A percentile compares a stretch with the other conserved stretches of the same genome.
phyloP scores from a whole-genome alignment of 1,139 yeast genomes.

The Protomyces inundatus region DNA sequence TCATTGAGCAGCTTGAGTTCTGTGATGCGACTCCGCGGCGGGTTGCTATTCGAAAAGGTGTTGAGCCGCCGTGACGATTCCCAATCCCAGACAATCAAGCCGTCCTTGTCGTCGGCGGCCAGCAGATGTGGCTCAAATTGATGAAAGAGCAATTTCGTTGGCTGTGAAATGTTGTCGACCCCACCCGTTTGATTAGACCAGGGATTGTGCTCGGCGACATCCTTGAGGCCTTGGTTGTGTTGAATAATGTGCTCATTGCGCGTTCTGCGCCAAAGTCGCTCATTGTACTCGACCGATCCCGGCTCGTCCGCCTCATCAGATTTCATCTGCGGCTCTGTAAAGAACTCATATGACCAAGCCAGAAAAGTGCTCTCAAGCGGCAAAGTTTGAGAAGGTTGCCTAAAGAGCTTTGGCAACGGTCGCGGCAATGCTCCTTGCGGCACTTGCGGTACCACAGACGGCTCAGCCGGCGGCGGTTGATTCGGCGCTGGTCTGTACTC shows the following conservation, averaged over 20 bases:
- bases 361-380: slow-evolving; percentile 73
- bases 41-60: slow-evolving; percentile 76
- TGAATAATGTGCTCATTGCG: slow-evolving; percentile 82
- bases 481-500: slow-evolving; percentile 29
- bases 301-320: slow-evolving; percentile 79
- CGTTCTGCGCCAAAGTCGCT: slow-evolving; percentile 81
- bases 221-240: slow-evolving; percentile 86
- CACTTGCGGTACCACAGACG: slow-evolving; percentile 34
- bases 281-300: slow-evolving; percentile 80
- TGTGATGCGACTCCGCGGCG: slow-evolving; percentile 81
- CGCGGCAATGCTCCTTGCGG: slow-evolving; percentile 30
- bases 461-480: slow-evolving; percentile 32
- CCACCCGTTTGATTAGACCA: slow-evolving; percentile 68
- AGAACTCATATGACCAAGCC: slow-evolving; percentile 84
- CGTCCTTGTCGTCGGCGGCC: slow-evolving; percentile 79
- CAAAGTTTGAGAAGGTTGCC: slow-evolving; percentile 29
- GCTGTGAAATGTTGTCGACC: slow-evolving; percentile 71
- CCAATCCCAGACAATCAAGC: slow-evolving; percentile 89
- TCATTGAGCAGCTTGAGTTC: slow-evolving; percentile 83
- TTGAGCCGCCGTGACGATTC: slow-evolving; percentile 51
- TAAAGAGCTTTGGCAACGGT: slow-evolving; percentile 27
- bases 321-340: slow-evolving; percentile 93
- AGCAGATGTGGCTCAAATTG: slow-evolving; percentile 85
- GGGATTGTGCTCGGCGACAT: slow-evolving; percentile 72
- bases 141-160: slow-evolving; percentile 70